Evolutionary conservation across 2,329 filamentous ascomycete genomes (phyloP).

Genomic region (Paradendryphiella salina): DNA sequence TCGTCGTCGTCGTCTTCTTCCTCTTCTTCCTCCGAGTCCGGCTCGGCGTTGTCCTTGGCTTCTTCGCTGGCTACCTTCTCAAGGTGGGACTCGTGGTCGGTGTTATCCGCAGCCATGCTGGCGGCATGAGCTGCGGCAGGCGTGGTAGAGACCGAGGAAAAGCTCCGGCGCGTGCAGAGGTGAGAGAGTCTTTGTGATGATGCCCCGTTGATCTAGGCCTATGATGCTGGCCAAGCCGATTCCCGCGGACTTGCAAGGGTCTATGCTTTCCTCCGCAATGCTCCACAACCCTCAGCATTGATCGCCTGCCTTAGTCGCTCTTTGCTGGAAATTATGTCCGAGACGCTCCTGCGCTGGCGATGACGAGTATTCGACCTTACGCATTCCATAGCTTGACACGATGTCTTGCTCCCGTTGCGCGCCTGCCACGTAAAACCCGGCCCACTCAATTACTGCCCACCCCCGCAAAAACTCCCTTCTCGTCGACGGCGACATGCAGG

Average conservation of each 20-base stretch:
- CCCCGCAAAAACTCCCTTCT: slow-evolving; percentile 17
- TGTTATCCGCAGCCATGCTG: slow-evolving; percentile 48
- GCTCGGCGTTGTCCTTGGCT: slow-evolving; percentile 28
- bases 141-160: slow-evolving; percentile 16
- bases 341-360: slow-evolving; percentile 22
- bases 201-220: slow-evolving; percentile 26
- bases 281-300: slow-evolving; percentile 10
- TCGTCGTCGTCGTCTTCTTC: slow-evolving; percentile 80
- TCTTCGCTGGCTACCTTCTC: slow-evolving; percentile 29
- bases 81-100: slow-evolving; percentile 22
- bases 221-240: slow-evolving; percentile 37
- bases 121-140: slow-evolving; percentile 44
- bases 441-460: slow-evolving; percentile 12
- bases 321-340: slow-evolving; percentile 23
- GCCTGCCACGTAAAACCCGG: neutral
- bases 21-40: slow-evolving; percentile 56
- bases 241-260: slow-evolving; percentile 18
- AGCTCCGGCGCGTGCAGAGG: slow-evolving; percentile 25
- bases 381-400: slow-evolving; percentile 28
- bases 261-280: slow-evolving; percentile 17
- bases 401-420: slow-evolving; percentile 23
- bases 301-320: neutral
- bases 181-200: slow-evolving; percentile 27
- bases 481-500: slow-evolving; percentile 13
- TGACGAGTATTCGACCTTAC: slow-evolving; percentile 30